Base-by-base conservation (phyloP, 495 filamentous ascomycete genomes). In the Thermochaetoides thermophila region DNA sequence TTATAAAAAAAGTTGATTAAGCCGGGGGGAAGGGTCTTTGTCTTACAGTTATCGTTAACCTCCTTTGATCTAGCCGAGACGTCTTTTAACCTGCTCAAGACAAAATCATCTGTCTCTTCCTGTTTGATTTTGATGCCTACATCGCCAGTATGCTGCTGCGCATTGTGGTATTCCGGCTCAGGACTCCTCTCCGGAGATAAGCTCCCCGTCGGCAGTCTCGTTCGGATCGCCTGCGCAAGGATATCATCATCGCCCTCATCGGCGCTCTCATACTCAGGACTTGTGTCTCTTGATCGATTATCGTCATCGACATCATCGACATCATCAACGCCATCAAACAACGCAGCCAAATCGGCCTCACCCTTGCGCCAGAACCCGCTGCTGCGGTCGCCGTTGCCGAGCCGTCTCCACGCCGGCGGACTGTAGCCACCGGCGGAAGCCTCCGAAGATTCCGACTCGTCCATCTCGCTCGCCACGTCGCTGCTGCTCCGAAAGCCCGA, bases 401-500 rank as follows among this genome's bases (percentile, higher is more conserved):
- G 60, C 28, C 66, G 53, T 39, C 60, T 54, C 67, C 67, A 71
- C 15, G 67, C 66, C 27, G 68, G 67, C 38, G 68, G 68, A 44
- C 63, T 68, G 52, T 66, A 71, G 43, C 64, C 61, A 53, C 66
- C 64, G 46, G 49, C 59, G 26, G 58, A 62, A 28, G 49, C 35
- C 30, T 49, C 50, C 40, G 53, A 58, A 33, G 41, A 52, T 16
- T 8, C 37, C 21, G 6, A 6, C 21, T 24, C 21, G 21, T 42
- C 36, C 38, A 57, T 53, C 39, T 59, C 59, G 32, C 47, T 42
- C 44, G 30, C 42, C 33, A 40, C 55, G 45, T 58, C 62, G 51
- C 51, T 59, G 39, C 71, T 68, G 44, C 49, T 78, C 45, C 74
- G 71, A 61, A 83, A 84, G 27, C 77, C 81, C 29, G 78, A 84